Base-by-base conservation (phyloP, 768 basidiomycete species). In the Vararia minispora region DNA sequence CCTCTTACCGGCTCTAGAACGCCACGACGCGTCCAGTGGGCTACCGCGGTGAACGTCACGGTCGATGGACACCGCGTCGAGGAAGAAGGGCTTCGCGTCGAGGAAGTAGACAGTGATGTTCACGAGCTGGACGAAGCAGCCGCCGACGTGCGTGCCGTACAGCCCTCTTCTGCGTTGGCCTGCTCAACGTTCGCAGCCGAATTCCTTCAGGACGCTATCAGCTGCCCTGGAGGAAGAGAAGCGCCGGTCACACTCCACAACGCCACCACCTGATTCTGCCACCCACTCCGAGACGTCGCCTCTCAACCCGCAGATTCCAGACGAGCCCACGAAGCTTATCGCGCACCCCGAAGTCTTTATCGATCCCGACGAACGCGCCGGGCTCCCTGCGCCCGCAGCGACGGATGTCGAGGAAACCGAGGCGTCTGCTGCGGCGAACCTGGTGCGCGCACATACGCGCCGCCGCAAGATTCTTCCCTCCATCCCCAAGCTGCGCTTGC, bases 281-380 rank as follows among this genome's bases (percentile, higher is more conserved):
- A n/a, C n/a, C n/a, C n/a, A n/a, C n/a, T n/a, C n/a, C n/a, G n/a
- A n/a, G n/a, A n/a, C n/a, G n/a, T n/a, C n/a, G n/a, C n/a, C n/a
- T 41, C 46, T 22, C 39, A 13, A 25, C 37, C 27, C 39, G 17
- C 39, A 40, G 26, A 37, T 18, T 47, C 28, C 14, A 37, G 26
- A 8, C 21, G 17, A n/a, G n/a, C 10, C 22, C 17, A 31, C 9
- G 28, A 29, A 29, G 6, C 40, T 33, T 47, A n/a, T n/a, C n/a
- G n/a, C n/a, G n/a, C n/a, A n/a, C 0, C 74, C 69, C 27, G 66
- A 68, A 27, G 63, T 60, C 33, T 79, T 66, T 51, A 78, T 85
- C 48, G 73, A 72, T 37, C 68, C 72, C 0, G 55, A 67, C 33
- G 84, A 87, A 54, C 70, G 65, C 34, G 76, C 73, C 27, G 83